Conservation (phyloP, 208 protist species). For the Trypanosoma boissoni region DNA sequence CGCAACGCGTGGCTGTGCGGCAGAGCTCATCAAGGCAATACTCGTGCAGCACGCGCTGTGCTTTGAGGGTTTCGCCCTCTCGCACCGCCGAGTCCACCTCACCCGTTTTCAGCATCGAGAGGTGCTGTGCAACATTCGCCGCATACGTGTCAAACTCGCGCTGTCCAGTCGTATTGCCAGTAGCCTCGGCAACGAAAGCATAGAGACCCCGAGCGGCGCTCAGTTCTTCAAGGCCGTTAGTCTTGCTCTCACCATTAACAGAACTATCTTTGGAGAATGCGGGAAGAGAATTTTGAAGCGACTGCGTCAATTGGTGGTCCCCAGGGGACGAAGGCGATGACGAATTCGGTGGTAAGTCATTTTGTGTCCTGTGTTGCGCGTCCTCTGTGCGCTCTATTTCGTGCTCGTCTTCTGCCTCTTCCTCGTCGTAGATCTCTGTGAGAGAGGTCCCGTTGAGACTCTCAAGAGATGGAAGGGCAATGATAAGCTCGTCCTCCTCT, state of each 20-base stretch:
- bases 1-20: constrained; percentile 27
- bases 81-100: constrained; percentile 44
- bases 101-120: constrained; percentile 47
- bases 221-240: constrained; percentile 42
- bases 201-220: constrained; percentile 40
- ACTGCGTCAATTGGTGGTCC: not conserved
- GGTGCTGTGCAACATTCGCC: constrained; percentile 58
- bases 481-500: constrained; percentile 78
- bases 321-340: not conserved
- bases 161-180: constrained; percentile 24
- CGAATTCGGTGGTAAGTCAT: too few species aligned
- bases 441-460: constrained; percentile 63
- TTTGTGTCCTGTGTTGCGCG: too few species aligned
- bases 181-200: constrained; percentile 25
- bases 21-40: constrained; percentile 66
- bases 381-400: constrained; percentile 12
- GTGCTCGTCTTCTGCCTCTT: not conserved
- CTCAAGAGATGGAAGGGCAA: constrained; percentile 43
- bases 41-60: constrained; percentile 61
- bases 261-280: too few species aligned
- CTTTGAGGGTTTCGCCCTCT: constrained; percentile 79
- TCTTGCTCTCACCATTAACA: too few species aligned
- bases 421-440: constrained; percentile 17
- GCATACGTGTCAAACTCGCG: constrained; percentile 69
- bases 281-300: too few species aligned